These are phyloP conservation scores for Dendrocalamus sinicus DNA, from an alignment of 176 grass and related monocot genomes.

Conservation along the genomic window DNA sequence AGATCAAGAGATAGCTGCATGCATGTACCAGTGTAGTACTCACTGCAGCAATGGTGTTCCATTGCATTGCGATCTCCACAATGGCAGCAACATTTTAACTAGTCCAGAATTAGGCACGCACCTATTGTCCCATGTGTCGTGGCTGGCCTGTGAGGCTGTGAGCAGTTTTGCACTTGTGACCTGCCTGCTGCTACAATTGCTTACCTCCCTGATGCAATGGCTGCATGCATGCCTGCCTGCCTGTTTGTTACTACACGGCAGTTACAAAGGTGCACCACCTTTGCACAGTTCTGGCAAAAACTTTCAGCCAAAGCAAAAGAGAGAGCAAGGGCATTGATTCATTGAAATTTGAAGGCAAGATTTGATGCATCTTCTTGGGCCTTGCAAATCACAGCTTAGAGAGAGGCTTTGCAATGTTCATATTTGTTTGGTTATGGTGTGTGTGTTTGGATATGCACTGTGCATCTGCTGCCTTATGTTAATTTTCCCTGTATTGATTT, in stretches of 20 bases:
- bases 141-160: background rate
- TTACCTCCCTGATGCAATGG: conserved; percentile 23
- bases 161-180: conserved; percentile 3
- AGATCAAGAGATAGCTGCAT: background rate
- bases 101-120: conserved; percentile 48
- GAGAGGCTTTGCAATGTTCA: conserved; percentile 45
- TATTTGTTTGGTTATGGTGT: conserved; percentile 48
- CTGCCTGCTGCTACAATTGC: conserved; percentile 15
- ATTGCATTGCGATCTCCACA: background rate
- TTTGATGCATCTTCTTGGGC: background rate
- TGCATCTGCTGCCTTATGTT: background rate
- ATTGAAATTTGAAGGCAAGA: background rate
- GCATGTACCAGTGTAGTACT: background rate
- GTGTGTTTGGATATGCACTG: background rate
- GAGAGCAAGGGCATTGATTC: background rate
- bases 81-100: conserved; percentile 43
- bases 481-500: background rate
- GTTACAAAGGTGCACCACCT: conserved; percentile 41
- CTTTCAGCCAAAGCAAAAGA: conserved; percentile 28
- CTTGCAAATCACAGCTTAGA: background rate
- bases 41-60: background rate
- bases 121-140: conserved; percentile 20
- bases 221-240: background rate
- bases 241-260: conserved; percentile 10
- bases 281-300: conserved; percentile 30